Conservation (phyloP, 352 stramenopile species). For the Phytopythium cucurbitacearum region DNA sequence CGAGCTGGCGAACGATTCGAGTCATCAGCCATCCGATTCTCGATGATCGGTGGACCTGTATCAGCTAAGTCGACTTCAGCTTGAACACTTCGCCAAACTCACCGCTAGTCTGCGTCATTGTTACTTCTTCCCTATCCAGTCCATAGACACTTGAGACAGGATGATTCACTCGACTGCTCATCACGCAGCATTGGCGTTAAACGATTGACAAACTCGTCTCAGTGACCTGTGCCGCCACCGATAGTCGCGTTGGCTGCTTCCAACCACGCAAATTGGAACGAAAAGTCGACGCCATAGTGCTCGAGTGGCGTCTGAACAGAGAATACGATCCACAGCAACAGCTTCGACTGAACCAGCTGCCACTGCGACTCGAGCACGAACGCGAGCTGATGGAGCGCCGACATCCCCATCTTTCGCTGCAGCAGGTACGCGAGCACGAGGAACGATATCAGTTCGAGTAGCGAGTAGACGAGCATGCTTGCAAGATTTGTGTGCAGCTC, state of each 20-base stretch:
- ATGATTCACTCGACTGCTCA: no score
- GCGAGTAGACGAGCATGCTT: constrained; percentile 6
- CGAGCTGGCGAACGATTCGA: constrained; percentile 34
- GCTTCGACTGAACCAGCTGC: constrained; percentile 13
- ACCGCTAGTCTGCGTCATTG: no score
- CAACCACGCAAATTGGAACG: constrained; percentile 24
- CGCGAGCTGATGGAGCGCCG: constrained; percentile 15
- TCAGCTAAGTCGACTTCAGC: not conserved
- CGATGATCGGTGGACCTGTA: no score
- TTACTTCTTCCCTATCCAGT: no score
- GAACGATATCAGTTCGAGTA: constrained; percentile 10
- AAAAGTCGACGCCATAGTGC: constrained; percentile 23
- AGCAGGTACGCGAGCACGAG: constrained; percentile 5
- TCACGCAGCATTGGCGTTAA: no score
- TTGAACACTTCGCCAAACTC: no score
- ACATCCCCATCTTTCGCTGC: constrained; percentile 8
- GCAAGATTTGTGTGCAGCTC: constrained; percentile 8
- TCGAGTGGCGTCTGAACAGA: constrained; percentile 14
- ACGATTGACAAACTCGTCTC: no score
- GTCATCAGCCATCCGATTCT: not conserved
- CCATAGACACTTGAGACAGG: no score
- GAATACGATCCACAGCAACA: constrained; percentile 22
- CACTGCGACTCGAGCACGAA: constrained; percentile 21
- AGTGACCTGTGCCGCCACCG: no score
- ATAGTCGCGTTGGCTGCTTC: no score